Percentiles rank a stretch among this genome's conserved stretches.
These are phyloP conservation scores for Hymenoscyphus occultus DNA, from an alignment of 2,329 filamentous ascomycete species.

Conservation along the genomic window DNA sequence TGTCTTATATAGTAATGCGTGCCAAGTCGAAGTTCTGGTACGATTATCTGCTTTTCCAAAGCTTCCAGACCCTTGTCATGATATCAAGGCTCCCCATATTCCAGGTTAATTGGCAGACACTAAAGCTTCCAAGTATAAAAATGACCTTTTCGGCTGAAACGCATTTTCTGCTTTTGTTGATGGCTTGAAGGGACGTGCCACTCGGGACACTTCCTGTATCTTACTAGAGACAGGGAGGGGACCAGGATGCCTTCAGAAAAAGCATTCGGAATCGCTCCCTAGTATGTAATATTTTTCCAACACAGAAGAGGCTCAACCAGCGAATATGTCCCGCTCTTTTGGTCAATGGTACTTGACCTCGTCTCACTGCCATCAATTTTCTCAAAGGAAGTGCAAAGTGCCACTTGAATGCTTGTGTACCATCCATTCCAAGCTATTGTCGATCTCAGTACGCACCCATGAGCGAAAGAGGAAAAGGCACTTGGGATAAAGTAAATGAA, in stretches of 20 bases:
- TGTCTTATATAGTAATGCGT: neutral
- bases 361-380: conserved; percentile 6
- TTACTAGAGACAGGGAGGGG: conserved; percentile 5
- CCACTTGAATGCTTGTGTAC: conserved; percentile 7
- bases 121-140: neutral
- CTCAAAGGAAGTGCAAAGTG: conserved; percentile 1
- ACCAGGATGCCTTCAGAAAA: neutral
- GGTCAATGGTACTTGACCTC: conserved; percentile 4
- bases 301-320: neutral
- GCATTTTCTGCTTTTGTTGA: neutral
- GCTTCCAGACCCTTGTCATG: neutral
- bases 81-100: neutral
- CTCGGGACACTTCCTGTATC: conserved; percentile 9
- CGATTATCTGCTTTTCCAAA: neutral
- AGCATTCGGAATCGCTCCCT: neutral
- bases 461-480: neutral
- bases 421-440: neutral
- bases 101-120: neutral
- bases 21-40: neutral
- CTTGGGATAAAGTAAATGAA: neutral
- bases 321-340: conserved; percentile 1
- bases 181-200: conserved; percentile 7
- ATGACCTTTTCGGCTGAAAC: conserved; percentile 3
- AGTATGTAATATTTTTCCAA: neutral
- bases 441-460: neutral